These are phyloP conservation scores for Candida sanyaensis DNA, from an alignment of 1,139 yeast genomes.

Conservation along the genomic window DNA sequence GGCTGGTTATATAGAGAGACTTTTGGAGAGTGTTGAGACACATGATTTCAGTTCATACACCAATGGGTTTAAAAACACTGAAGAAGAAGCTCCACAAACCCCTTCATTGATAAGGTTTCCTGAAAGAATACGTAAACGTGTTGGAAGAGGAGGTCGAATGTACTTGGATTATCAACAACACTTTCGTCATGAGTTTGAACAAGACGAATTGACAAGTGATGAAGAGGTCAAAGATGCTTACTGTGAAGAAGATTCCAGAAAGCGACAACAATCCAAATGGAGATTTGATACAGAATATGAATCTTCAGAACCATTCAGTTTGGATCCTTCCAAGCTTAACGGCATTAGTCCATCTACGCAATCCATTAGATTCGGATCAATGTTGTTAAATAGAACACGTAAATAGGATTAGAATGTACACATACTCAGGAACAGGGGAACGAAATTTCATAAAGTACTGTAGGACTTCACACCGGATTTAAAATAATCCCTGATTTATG, in stretches of 20 bases:
- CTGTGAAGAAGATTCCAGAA: conserved; percentile 50
- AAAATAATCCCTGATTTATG: too few species aligned
- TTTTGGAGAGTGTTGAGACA: conserved; percentile 44
- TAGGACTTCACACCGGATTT: too few species aligned
- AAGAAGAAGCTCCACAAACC: conserved; percentile 20
- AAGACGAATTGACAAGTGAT: too few species aligned
- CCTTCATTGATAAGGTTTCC: not conserved
- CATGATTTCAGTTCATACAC: conserved; percentile 51
- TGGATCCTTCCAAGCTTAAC: conserved; percentile 70
- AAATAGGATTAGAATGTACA: conserved; percentile 25
- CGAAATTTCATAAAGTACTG: too few species aligned
- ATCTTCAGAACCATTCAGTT: conserved; percentile 54
- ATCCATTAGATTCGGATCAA: conserved; percentile 86
- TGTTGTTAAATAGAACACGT: conserved; percentile 50
- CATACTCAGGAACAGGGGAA: too few species aligned
- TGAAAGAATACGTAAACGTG: conserved; percentile 65
- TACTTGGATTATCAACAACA: conserved; percentile 54
- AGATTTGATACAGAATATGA: conserved; percentile 72
- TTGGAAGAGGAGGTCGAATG: conserved; percentile 69
- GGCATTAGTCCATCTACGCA: conserved; percentile 87
- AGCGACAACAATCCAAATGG: conserved; percentile 71
- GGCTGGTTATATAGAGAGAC: conserved; percentile 38
- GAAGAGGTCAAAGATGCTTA: conserved; percentile 43
- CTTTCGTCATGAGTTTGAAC: not conserved
- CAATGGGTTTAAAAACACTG: conserved; percentile 30